Base-by-base conservation (phyloP, 1,284 basidiomycete genomes). In the Malassezia pachydermatis region DNA sequence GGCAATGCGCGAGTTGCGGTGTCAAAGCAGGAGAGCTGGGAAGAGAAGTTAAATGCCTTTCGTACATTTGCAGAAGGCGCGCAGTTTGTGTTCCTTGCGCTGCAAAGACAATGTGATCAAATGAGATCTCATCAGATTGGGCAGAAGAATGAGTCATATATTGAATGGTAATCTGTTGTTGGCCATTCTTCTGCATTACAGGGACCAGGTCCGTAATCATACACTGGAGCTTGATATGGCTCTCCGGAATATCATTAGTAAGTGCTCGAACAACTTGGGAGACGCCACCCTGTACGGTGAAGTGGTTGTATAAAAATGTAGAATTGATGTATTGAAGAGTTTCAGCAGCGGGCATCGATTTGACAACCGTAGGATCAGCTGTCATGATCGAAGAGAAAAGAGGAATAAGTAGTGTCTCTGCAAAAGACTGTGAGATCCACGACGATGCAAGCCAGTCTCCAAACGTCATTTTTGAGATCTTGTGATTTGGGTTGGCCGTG, bases 331-430 rank as follows among this genome's bases (percentile, higher is more conserved):
- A 72, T 11, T 68, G 58, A 22, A 72, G 54, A 25, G 71, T 49
- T 29, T 68, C 67, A 7, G 60, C 51, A 0, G 61, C 62, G 0
- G 71, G 71, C 25, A 57, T 53, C 4, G 45, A 14, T 39, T 49
- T 44, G 1, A 69, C 62, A 0, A 54, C 45, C 4, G 46, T 41
- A 11, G 40, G 30, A 20, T 59, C 48, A 0, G 47, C 56, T 3
- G 67, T 70, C 59, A 67, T 67, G 23, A 68, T 56, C 0, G 66
- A 63, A 33, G 56, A 57, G 16, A 70, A 57, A 10, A 70, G 41
- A 1, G 67, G 61, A 8, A 63, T 37, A 10, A 68, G 34, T 9
- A 66, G 53, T 9, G 51, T 49, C n/a, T 48, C 30, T 25, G 60
- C 45, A 35, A 70, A 70, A 0, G 23, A 19, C 2, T 30, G 24